Percentiles rank a stretch among this genome's conserved stretches.
These are phyloP conservation scores for Apiospora phragmitis DNA, from an alignment of 2,329 filamentous ascomycete species.

Conservation along the genomic window DNA sequence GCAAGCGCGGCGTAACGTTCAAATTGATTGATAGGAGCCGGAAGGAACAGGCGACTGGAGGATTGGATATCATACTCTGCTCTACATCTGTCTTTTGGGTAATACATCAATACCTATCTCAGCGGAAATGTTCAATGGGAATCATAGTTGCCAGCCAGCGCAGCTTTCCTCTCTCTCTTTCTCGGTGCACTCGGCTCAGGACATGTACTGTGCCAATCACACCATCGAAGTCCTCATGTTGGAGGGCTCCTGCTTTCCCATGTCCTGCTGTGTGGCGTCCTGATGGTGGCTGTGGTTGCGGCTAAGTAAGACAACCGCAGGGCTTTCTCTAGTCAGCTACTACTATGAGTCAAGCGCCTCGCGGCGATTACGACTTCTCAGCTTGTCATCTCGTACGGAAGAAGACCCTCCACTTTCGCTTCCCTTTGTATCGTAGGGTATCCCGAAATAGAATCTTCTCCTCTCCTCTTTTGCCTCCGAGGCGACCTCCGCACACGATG, in stretches of 20 bases:
- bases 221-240: background rate
- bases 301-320: background rate
- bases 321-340: background rate
- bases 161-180: background rate
- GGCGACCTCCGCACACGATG: background rate
- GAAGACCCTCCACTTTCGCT: background rate
- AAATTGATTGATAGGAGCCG: background rate
- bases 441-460: background rate
- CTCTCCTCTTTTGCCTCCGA: background rate
- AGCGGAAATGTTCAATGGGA: background rate
- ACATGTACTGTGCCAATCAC: background rate
- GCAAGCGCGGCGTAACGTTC: background rate
- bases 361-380: background rate
- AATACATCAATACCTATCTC: background rate
- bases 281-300: background rate
- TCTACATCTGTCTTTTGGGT: background rate
- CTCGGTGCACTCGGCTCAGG: background rate
- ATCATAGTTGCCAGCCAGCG: background rate
- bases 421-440: background rate
- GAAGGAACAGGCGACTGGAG: background rate
- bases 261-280: background rate
- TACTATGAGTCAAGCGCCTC: conserved; percentile 5
- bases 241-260: background rate
- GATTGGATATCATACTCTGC: background rate
- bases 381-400: background rate